These are phyloP conservation scores for Candida nonsorbophila DNA, from an alignment of 805 yeast species.

Conservation along the genomic window DNA sequence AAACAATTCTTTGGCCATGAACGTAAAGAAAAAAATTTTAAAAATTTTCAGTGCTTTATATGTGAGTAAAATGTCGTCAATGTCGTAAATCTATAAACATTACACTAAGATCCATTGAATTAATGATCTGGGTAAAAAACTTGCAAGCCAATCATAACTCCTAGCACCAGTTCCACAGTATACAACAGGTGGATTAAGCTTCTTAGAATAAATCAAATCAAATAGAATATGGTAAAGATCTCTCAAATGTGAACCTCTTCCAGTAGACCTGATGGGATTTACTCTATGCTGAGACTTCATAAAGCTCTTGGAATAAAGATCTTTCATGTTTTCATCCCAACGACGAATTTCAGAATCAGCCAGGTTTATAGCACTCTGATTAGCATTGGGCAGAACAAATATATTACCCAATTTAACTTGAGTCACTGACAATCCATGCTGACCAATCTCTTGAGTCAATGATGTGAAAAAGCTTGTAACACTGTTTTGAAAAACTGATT, in stretches of 20 bases:
- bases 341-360: constrained; percentile 32
- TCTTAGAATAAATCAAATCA: constrained; percentile 26
- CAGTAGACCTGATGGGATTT: constrained; percentile 22
- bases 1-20: constrained; percentile 74
- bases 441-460: constrained; percentile 29
- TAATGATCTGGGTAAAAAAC: constrained; percentile 26
- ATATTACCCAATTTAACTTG: constrained; percentile 38
- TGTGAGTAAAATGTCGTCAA: too few species aligned
- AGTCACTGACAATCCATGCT: constrained; percentile 31
- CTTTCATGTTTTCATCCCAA: constrained; percentile 32
- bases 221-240: constrained; percentile 35
- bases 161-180: constrained; percentile 42
- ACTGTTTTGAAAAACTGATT: constrained; percentile 47
- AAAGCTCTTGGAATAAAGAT: constrained; percentile 26
- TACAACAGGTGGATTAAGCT: constrained; percentile 19
- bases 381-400: constrained; percentile 19
- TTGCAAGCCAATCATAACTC: constrained; percentile 27
- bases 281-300: constrained; percentile 23
- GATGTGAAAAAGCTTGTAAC: constrained; percentile 31
- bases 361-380: constrained; percentile 12
- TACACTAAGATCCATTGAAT: constrained; percentile 17
- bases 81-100: too few species aligned
- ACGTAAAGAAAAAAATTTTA: constrained; percentile 34
- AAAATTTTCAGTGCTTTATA: too few species aligned
- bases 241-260: constrained; percentile 25